Conservation (phyloP, 495 filamentous ascomycete genomes). For the Penicillium odoratum region DNA sequence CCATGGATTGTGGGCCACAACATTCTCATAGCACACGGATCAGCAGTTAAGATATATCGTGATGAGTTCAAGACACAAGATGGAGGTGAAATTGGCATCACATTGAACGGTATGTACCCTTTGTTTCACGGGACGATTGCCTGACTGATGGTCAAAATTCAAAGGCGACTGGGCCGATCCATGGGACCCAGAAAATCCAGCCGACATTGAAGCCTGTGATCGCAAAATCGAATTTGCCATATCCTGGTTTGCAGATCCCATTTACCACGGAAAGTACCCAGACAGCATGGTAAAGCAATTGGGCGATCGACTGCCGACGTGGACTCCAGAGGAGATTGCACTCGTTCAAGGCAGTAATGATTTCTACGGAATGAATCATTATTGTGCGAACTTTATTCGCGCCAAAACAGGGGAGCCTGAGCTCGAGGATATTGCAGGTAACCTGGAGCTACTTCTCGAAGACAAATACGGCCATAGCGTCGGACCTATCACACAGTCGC, state of each 20-base stretch:
- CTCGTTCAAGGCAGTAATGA: conserved; percentile 75
- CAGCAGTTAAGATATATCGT: conserved; percentile 53
- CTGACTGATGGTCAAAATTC: conserved; percentile 1
- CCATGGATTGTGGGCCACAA: conserved; percentile 54
- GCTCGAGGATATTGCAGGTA: conserved; percentile 65
- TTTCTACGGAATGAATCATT: conserved; percentile 86
- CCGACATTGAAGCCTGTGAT: conserved; percentile 50
- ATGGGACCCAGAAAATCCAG: conserved; percentile 50
- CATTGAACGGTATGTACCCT: conserved; percentile 47
- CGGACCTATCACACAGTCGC: conserved; percentile 71
- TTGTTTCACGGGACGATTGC: not conserved
- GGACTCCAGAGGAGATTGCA: conserved; percentile 62
- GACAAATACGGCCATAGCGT: conserved; percentile 69
- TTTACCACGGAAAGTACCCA: conserved; percentile 75
- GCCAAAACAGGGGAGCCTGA: conserved; percentile 61
- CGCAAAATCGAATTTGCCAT: conserved; percentile 57
- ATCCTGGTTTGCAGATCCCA: conserved; percentile 67
- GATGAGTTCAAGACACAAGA: conserved; percentile 49
- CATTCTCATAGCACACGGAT: conserved; percentile 50
- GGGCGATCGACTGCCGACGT: conserved; percentile 65
- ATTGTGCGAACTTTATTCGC: conserved; percentile 79
- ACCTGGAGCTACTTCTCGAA: conserved; percentile 65
- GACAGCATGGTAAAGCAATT: conserved; percentile 75
- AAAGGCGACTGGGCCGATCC: conserved; percentile 63
- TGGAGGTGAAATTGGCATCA: conserved; percentile 54